These are phyloP conservation scores for Fusarium anthophilum DNA, from an alignment of 2,329 filamentous ascomycete species.

Conservation along the genomic window DNA sequence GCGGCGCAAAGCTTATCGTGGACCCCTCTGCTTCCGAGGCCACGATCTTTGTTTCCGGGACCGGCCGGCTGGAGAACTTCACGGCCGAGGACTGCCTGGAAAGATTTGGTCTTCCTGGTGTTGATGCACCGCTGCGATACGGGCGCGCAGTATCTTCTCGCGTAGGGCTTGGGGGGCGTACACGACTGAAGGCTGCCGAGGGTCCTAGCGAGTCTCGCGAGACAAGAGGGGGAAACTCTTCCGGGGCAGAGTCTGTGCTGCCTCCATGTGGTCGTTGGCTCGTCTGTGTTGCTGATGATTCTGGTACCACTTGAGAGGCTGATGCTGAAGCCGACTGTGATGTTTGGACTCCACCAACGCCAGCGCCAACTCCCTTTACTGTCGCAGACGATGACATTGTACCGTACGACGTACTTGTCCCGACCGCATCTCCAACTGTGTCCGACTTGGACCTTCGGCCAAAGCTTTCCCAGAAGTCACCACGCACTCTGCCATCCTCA, in stretches of 20 bases:
- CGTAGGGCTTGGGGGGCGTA: conserved; percentile 40
- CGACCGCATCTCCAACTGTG: conserved; percentile 1
- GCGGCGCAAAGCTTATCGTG: conserved; percentile 73
- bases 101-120: conserved; percentile 55
- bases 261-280: neutral
- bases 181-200: conserved; percentile 18
- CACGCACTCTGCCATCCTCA: conserved; percentile 10
- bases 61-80: conserved; percentile 77
- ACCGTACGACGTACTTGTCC: conserved; percentile 45
- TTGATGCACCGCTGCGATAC: conserved; percentile 34
- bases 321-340: conserved; percentile 10
- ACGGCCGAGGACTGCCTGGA: conserved; percentile 63
- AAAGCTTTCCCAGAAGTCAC: conserved; percentile 24
- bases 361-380: conserved; percentile 19
- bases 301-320: conserved; percentile 16
- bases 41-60: conserved; percentile 74
- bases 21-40: conserved; percentile 65
- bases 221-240: conserved; percentile 38
- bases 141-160: conserved; percentile 35
- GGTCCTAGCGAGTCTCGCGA: conserved; percentile 19
- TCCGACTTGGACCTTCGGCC: conserved; percentile 26
- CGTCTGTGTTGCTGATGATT: neutral
- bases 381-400: conserved; percentile 45
- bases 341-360: conserved; percentile 5
- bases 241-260: conserved; percentile 14